Evolutionary conservation across 2,329 filamentous ascomycete species (phyloP).

Genomic region (Allantophomopsis lycopodina): DNA sequence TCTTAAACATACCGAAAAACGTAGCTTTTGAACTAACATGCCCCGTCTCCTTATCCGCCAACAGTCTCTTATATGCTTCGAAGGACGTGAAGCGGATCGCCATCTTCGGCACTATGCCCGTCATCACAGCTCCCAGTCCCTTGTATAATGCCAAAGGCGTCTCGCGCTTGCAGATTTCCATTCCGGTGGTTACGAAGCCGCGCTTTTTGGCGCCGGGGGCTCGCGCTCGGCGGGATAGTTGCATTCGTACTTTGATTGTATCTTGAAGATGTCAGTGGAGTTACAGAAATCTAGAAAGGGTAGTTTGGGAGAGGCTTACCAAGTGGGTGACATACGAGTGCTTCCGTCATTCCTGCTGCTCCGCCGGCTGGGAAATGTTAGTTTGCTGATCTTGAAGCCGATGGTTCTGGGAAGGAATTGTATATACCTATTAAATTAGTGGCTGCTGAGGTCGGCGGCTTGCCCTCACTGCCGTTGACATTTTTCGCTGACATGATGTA

Average conservation of each 20-base stretch:
- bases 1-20: conserved; percentile 41
- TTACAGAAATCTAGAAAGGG: background rate
- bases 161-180: conserved; percentile 78
- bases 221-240: conserved; percentile 77
- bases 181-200: conserved; percentile 77
- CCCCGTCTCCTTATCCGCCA: conserved; percentile 57
- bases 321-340: conserved; percentile 85
- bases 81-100: conserved; percentile 97
- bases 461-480: conserved; percentile 40
- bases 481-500: conserved; percentile 43
- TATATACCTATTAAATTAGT: conserved; percentile 76
- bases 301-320: conserved; percentile 34
- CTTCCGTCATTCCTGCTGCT: conserved; percentile 98
- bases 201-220: conserved; percentile 70
- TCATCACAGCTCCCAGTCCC: conserved; percentile 90
- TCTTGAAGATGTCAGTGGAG: conserved; percentile 31
- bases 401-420: conserved; percentile 3
- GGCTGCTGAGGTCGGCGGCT: conserved; percentile 71
- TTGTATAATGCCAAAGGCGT: conserved; percentile 93
- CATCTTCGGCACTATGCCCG: conserved; percentile 98
- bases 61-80: conserved; percentile 80
- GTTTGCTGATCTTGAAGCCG: conserved; percentile 2
- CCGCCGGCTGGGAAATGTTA: conserved; percentile 57
- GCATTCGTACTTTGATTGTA: conserved; percentile 99
- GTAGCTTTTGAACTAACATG: conserved; percentile 57